phyloP scores from a whole-genome alignment of 164 flowering plant species.

The Pachysandra terminalis region DNA sequence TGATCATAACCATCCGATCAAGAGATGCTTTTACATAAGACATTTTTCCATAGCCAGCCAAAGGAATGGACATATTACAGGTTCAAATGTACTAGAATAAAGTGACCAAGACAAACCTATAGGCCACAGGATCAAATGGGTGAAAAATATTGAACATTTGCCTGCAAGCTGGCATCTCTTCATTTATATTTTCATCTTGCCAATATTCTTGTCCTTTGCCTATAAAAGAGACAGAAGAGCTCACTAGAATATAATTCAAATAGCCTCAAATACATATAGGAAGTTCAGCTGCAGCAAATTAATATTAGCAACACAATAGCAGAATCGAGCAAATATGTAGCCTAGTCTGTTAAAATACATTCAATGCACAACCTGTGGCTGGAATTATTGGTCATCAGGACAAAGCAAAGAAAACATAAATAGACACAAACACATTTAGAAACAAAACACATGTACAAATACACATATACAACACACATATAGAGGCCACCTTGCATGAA shows the following conservation, averaged over 20 bases:
- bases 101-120: constrained; percentile 47
- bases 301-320: too few relatives aligned
- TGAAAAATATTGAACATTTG: constrained; percentile 96
- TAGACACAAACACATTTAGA: too few relatives aligned
- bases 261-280: neutral
- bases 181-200: constrained; percentile 74
- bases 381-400: too few relatives aligned
- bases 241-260: neutral
- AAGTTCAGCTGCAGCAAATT: neutral
- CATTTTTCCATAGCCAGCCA: neutral
- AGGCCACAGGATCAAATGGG: constrained; percentile 99
- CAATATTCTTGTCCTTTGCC: constrained; percentile 88
- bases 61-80: neutral
- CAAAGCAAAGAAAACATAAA: too few relatives aligned
- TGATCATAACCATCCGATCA: neutral
- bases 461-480: too few relatives aligned
- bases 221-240: constrained; percentile 18
- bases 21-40: neutral
- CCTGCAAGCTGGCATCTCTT: constrained; percentile 90
- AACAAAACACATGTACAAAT: too few relatives aligned
- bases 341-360: neutral
- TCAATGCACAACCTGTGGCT: too few relatives aligned
- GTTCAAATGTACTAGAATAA: neutral
- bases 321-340: neutral
- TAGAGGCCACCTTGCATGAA: too few relatives aligned